Evolutionary conservation across 192 early-diverging fungal species (phyloP), one percentile per base, ranked within the genome.

Genomic region (Gigaspora rosea): DNA sequence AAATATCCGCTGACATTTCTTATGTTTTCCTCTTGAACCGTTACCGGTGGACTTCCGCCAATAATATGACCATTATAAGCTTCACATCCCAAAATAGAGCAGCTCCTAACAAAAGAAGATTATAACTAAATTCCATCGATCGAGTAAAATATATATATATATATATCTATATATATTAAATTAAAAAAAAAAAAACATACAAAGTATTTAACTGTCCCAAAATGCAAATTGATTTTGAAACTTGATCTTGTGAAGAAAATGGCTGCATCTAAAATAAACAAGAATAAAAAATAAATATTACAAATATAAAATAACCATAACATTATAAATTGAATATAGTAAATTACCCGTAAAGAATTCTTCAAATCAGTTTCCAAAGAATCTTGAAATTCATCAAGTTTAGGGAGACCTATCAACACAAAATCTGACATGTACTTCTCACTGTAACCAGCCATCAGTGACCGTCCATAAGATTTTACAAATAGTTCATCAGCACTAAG

Each of bases 391-490:
- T 58, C 33, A 62, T 87, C 84, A n/a, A 69, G 76, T 33, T 84
- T 81, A 13, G 86, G 86, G 5, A 89, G 76, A 10, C 87, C 87
- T 86, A 89, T 87, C 18, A 89, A 73, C 10, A 85, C 87, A 80
- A 89, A 89, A 46, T 89, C 87, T 0, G 87, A 81, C 79, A 86
- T 86, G 50, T 89, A 89, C 11, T 59, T 76, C 12, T 87, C 82
- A 52, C 84, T 83, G 33, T 85, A 87, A 5, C 84, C 83, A 33
- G 79, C 87, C 87, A 89, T 89, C 32, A 89, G 66, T 18, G 87
- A 89, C 46, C 87, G 78, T 7, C 87, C 87, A 72, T 87, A 89
- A 1, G 87, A 89, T 70, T 89, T 89, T 63, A 82, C 82, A 70
- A 81, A 89, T 8, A 89, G 58, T 10, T 82, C 77, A 78, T 89